A percentile compares a stretch with the other conserved stretches of the same genome.
These are phyloP conservation scores for Cercospora sp. DNA, from an alignment of 2,329 filamentous ascomycete species.

Conservation along the genomic window DNA sequence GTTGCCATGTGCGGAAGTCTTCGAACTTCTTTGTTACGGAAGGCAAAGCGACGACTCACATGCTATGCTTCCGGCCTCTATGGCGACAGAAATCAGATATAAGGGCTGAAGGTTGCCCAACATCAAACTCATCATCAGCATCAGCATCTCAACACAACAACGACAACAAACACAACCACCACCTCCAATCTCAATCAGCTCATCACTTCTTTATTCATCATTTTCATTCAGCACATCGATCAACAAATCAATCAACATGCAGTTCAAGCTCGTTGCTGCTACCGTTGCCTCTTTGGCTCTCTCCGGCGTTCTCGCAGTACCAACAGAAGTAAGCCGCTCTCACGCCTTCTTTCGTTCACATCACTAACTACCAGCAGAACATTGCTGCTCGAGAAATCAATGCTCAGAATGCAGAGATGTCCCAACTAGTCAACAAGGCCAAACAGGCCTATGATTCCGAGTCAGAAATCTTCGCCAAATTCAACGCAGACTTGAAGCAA, in stretches of 20 bases:
- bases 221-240: not conserved
- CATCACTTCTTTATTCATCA: not conserved
- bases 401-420: not conserved
- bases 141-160: not conserved
- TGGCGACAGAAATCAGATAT: constrained; percentile 8
- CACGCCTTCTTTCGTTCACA: not conserved
- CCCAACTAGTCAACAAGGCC: not conserved
- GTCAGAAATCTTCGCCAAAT: not conserved
- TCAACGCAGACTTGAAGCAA: not conserved
- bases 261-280: constrained; percentile 16
- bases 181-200: not conserved
- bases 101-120: not conserved
- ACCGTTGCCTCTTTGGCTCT: constrained; percentile 9
- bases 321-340: not conserved
- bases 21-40: not conserved
- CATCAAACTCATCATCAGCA: constrained; percentile 3
- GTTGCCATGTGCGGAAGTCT: not conserved
- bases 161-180: not conserved
- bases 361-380: not conserved
- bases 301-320: constrained; percentile 13
- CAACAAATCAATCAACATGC: constrained; percentile 5
- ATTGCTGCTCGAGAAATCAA: constrained; percentile 11
- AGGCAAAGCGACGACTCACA: not conserved
- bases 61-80: not conserved
- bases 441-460: not conserved